Evolutionary conservation across 768 basidiomycete species (phyloP).

Genomic region (Leucocoprinus leucothites): DNA sequence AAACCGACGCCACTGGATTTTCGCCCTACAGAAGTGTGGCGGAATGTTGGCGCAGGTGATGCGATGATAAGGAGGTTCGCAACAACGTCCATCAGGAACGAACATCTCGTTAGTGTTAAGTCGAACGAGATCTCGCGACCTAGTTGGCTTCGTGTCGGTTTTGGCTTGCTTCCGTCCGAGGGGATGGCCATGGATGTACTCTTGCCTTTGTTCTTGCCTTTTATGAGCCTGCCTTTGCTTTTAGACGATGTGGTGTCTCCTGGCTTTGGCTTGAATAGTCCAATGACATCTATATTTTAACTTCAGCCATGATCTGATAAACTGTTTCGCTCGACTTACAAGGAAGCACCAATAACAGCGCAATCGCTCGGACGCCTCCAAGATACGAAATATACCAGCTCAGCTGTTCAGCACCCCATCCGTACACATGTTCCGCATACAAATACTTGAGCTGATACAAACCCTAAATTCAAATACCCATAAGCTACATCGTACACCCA

Average conservation of each 20-base stretch:
- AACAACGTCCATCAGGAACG: conserved; percentile 62
- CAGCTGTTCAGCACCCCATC: conserved; percentile 69
- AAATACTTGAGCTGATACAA: conserved; percentile 79
- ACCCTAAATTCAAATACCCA: conserved; percentile 39
- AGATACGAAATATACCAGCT: conserved; percentile 76
- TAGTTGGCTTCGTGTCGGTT: conserved; percentile 51
- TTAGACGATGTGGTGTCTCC: neutral
- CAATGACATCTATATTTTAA: neutral
- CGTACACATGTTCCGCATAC: conserved; percentile 71
- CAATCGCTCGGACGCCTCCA: conserved; percentile 56
- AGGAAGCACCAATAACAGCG: conserved; percentile 49
- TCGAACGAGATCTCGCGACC: conserved; percentile 71
- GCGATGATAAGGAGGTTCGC: conserved; percentile 60
- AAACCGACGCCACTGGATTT: neutral
- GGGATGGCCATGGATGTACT: neutral
- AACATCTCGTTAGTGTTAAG: conserved; percentile 54
- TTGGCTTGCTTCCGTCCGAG: conserved; percentile 30
- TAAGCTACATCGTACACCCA: neutral
- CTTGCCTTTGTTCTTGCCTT: conserved; percentile 15
- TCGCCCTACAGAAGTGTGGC: conserved; percentile 14
- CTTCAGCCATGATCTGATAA: neutral
- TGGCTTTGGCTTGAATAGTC: conserved; percentile 11
- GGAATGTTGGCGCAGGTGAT: conserved; percentile 43
- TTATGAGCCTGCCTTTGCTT: too few relatives aligned
- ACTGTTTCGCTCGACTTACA: conserved; percentile 24